Evolutionary conservation across 192 early-diverging fungal genomes (phyloP).

Genomic region (Radiomyces spectabilis): DNA sequence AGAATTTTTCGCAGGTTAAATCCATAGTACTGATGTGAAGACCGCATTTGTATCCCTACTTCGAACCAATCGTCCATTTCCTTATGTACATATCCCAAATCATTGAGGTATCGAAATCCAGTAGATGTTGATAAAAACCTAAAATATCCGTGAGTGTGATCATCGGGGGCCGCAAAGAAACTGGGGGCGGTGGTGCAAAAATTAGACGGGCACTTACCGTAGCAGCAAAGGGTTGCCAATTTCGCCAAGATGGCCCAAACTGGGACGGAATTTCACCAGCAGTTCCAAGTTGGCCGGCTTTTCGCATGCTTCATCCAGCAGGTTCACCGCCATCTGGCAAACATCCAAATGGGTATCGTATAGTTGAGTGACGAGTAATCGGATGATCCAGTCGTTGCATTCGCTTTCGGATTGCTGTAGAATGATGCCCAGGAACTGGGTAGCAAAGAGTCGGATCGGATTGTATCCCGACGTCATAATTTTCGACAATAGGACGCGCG

Average conservation of each 20-base stretch:
- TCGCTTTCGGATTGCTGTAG: conserved; percentile 48
- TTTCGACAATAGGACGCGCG: conserved; percentile 72
- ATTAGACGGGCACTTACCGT: too few relatives aligned
- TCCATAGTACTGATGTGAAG: background rate
- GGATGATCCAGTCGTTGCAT: conserved; percentile 67
- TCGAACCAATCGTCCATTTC: conserved; percentile 81
- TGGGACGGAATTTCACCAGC: conserved; percentile 61
- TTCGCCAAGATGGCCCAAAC: conserved; percentile 65
- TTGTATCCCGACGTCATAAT: conserved; percentile 83
- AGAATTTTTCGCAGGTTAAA: background rate
- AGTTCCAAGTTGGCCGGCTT: conserved; percentile 58
- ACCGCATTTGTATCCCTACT: conserved; percentile 30
- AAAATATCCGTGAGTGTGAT: too few relatives aligned
- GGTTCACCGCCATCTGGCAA: conserved; percentile 55
- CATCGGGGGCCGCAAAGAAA: too few relatives aligned
- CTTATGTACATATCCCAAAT: conserved; percentile 62
- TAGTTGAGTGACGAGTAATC: conserved; percentile 60
- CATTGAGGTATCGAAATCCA: conserved; percentile 64
- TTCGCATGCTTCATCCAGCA: conserved; percentile 65
- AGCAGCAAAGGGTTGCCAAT: conserved; percentile 61
- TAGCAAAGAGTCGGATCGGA: conserved; percentile 68
- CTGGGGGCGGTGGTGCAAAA: too few relatives aligned
- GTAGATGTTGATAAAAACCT: conserved; percentile 60
- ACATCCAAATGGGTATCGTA: conserved; percentile 74
- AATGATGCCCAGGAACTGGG: conserved; percentile 59